Base-by-base conservation (phyloP, 2,329 filamentous ascomycete species). In the Plectosphaerella cucumerina region DNA sequence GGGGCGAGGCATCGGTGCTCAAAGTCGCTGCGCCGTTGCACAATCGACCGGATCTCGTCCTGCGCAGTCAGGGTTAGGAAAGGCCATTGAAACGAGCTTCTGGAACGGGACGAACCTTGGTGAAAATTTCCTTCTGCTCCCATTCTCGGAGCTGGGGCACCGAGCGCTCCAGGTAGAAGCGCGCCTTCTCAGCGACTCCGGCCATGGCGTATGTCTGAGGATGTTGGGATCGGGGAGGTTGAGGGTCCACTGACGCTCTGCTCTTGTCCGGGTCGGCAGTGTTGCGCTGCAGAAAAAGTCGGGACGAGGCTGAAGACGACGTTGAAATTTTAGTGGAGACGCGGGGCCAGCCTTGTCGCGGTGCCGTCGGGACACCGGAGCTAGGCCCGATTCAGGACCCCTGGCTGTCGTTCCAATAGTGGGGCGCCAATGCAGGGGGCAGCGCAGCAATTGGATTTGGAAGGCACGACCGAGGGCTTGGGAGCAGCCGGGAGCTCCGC, bases 141-240 rank as follows among this genome's bases (percentile, higher is more conserved):
- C 90, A 95, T 62, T 96, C 91, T 56, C 91, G 90, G 51, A 99
- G 81, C 69, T 97, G 92, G 15, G 92, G 90, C 42, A 97, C 89
- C 2, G 89, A 87, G 60, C 93, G 87, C 74, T 99, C 94, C 57
- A 97, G 81, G 70, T 89, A 97, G 72, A 93, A 97, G 52, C 93
- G 89, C 50, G 93, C 94, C 72, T 97, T 97, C 65, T 97, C 94
- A 56, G 89, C 87, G 52, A 94, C 86, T 41, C 84, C 87, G 2
- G 91, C 82, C 90, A 96, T 96, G 53, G 48, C 58, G 39, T 31
- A 39, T 49, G 45, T 42, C 39, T 42, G 6, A 17, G 39, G 12
- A 4, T 18, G 14, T 15, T 15, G 14, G 35, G 35, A 39, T 39
- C 11, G 17, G 17, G 35, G n/a, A 12, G 17, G 6, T 39, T 10